These are phyloP conservation scores for Xylogone sp. DNA, from an alignment of 2,329 filamentous ascomycete species.

Conservation along the genomic window DNA sequence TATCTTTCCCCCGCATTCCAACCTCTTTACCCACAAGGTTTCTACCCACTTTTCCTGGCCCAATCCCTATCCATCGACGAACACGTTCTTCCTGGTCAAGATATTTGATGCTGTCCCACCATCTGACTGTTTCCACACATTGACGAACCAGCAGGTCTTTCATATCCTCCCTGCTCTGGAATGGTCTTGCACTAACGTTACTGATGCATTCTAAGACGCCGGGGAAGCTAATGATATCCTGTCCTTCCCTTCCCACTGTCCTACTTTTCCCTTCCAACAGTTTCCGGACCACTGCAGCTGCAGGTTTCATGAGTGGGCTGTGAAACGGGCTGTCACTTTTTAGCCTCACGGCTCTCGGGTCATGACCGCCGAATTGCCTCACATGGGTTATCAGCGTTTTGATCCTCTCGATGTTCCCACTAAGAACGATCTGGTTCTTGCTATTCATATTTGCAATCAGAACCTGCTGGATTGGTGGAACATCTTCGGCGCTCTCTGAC, in stretches of 20 bases:
- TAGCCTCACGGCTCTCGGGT: conserved; percentile 80
- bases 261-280: conserved; percentile 59
- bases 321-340: conserved; percentile 90
- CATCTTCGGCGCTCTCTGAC: conserved; percentile 62
- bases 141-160: conserved; percentile 76
- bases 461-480: conserved; percentile 80
- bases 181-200: conserved; percentile 80
- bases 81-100: conserved; percentile 81
- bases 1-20: conserved; percentile 74
- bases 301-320: conserved; percentile 86
- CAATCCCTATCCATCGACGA: conserved; percentile 84
- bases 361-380: conserved; percentile 84
- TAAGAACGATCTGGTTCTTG: conserved; percentile 93
- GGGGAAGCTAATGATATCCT: conserved; percentile 72
- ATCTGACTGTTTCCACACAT: conserved; percentile 86
- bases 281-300: conserved; percentile 67
- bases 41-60: conserved; percentile 87
- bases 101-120: conserved; percentile 93
- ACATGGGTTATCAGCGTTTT: conserved; percentile 78
- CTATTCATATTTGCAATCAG: conserved; percentile 91
- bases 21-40: conserved; percentile 96
- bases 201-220: conserved; percentile 74
- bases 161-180: conserved; percentile 67
- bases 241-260: conserved; percentile 46
- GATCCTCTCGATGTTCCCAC: conserved; percentile 80